Conservation (phyloP, 768 basidiomycete genomes). For the Lactifluus pinguis region DNA sequence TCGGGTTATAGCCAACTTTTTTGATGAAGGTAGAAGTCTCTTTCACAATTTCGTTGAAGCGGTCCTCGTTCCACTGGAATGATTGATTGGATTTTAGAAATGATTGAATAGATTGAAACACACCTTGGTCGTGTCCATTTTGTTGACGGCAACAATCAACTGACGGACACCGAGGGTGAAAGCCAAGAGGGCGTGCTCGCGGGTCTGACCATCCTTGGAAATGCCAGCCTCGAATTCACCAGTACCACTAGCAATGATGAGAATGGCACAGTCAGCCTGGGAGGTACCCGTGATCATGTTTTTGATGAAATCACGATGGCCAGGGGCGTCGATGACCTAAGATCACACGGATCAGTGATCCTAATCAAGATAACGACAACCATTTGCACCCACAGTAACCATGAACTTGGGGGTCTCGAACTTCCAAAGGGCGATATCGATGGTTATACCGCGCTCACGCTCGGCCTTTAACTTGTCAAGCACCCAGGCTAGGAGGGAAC, state of each 20-base stretch:
- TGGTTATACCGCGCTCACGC: constrained; percentile 99
- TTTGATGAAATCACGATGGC: constrained; percentile 99
- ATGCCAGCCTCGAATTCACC: constrained; percentile 99
- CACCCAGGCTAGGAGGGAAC: constrained; percentile 74
- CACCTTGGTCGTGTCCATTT: constrained; percentile 99
- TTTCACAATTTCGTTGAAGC: constrained; percentile 99
- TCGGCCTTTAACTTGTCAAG: constrained; percentile 99
- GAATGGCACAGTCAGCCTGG: constrained; percentile 98
- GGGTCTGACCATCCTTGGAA: constrained; percentile 99
- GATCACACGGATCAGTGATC: constrained; percentile 9
- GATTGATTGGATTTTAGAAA: constrained; percentile 1
- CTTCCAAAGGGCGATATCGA: constrained; percentile 99
- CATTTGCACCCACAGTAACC: constrained; percentile 62
- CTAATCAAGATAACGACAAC: constrained; percentile 1
- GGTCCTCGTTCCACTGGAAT: constrained; percentile 91
- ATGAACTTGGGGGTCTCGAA: constrained; percentile 98
- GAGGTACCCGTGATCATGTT: constrained; percentile 99
- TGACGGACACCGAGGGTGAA: constrained; percentile 99
- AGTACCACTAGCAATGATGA: constrained; percentile 98
- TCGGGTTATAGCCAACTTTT: constrained; percentile 99
- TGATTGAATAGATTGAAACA: constrained; percentile 12
- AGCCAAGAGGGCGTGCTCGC: constrained; percentile 99
- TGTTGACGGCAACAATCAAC: constrained; percentile 99
- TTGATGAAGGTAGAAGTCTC: constrained; percentile 97
- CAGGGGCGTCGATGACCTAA: constrained; percentile 97